Conservation (phyloP, 768 basidiomycete species). For the Auriscalpium vulgare region DNA sequence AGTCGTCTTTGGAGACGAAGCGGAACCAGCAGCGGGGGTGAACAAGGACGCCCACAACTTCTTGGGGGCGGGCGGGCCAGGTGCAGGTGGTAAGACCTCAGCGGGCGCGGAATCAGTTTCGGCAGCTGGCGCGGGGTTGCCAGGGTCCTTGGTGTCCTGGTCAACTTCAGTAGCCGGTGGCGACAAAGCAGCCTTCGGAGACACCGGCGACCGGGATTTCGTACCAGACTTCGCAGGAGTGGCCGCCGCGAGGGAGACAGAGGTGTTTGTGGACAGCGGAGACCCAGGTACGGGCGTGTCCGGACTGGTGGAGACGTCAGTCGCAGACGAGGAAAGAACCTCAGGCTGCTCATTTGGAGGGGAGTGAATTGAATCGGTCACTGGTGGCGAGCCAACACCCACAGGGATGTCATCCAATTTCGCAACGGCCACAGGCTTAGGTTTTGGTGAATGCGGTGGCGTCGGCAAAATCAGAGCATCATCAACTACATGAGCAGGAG, state of each 20-base stretch:
- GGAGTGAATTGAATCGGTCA: constrained; percentile 6
- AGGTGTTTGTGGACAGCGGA: constrained; percentile 54
- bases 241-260: constrained; percentile 35
- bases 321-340: constrained; percentile 38
- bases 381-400: background rate
- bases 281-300: constrained; percentile 42
- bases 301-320: constrained; percentile 44
- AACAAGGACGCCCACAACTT: constrained; percentile 77
- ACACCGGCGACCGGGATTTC: background rate
- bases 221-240: constrained; percentile 21
- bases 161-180: background rate
- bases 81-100: constrained; percentile 15
- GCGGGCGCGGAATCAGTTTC: constrained; percentile 15
- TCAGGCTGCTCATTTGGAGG: constrained; percentile 24
- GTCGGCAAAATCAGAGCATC: constrained; percentile 46
- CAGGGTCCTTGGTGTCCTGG: background rate
- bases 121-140: background rate
- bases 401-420: background rate
- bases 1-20: constrained; percentile 30
- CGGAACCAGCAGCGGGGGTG: constrained; percentile 32
- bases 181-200: background rate
- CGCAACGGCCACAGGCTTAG: background rate
- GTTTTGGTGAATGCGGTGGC: constrained; percentile 30
- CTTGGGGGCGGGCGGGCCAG: constrained; percentile 27
- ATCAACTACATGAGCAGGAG: constrained; percentile 50